phyloP scores from a whole-genome alignment of 2,329 filamentous ascomycete species.

The Aciculosporium take region DNA sequence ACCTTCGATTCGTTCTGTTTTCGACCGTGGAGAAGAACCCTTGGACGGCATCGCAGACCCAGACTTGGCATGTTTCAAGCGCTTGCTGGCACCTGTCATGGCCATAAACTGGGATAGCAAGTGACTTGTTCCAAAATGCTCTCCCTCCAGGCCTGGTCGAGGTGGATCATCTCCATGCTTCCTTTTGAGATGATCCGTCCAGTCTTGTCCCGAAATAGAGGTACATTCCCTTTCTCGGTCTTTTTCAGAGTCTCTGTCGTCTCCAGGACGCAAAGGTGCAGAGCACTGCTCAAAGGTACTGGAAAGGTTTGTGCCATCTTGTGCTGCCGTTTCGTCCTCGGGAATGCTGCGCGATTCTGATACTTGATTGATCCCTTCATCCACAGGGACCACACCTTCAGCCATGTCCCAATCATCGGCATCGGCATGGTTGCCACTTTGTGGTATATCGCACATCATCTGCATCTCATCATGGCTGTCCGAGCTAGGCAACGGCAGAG shows the following conservation, averaged over 20 bases:
- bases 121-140: background rate
- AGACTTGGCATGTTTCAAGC: background rate
- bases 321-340: background rate
- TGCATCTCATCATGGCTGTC: background rate
- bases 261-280: background rate
- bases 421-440: background rate
- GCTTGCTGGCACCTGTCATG: constrained; percentile 1
- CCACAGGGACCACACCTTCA: background rate
- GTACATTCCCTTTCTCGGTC: background rate
- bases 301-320: background rate
- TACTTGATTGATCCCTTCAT: background rate
- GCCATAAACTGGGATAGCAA: constrained; percentile 5
- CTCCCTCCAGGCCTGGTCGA: background rate
- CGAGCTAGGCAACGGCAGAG: background rate
- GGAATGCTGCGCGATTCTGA: background rate
- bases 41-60: background rate
- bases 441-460: background rate
- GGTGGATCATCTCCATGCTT: background rate
- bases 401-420: background rate
- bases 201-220: background rate
- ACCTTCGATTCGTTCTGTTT: background rate
- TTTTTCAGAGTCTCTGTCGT: background rate
- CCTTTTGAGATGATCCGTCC: background rate
- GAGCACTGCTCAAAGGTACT: background rate
- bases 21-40: background rate